These are phyloP conservation scores for Cucumis hystrix DNA, from an alignment of 306 rosid genomes.

Conservation along the genomic window DNA sequence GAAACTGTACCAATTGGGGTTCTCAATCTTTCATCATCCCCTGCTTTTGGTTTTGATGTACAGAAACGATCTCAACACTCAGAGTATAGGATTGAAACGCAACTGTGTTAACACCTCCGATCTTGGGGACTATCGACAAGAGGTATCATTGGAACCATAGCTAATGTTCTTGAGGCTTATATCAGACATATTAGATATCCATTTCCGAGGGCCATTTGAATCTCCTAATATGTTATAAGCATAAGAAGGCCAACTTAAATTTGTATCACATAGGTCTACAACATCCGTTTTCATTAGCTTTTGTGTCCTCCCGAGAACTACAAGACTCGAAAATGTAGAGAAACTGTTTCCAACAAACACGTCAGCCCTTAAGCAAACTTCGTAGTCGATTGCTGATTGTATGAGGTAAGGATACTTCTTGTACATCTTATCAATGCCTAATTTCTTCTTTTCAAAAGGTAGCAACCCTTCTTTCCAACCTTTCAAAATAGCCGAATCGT, in stretches of 20 bases:
- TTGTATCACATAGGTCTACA: conserved; percentile 24
- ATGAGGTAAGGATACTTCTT: conserved; percentile 67
- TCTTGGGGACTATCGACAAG: conserved; percentile 23
- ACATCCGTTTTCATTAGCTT: conserved; percentile 37
- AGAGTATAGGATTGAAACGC: not conserved
- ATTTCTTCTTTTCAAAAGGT: conserved; percentile 69
- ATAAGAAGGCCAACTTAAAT: conserved; percentile 68
- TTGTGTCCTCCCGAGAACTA: conserved; percentile 80
- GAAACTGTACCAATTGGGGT: not conserved
- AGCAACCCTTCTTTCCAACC: conserved; percentile 62
- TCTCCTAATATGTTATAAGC: conserved; percentile 61
- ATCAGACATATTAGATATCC: conserved; percentile 70
- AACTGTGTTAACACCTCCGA: not conserved
- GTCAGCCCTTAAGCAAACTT: conserved; percentile 71
- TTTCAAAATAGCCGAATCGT: conserved; percentile 42
- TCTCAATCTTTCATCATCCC: not conserved
- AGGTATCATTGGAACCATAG: conserved; percentile 58
- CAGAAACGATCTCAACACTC: not conserved
- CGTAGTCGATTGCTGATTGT: conserved; percentile 84
- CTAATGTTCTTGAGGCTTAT: conserved; percentile 56
- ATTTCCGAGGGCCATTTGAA: conserved; percentile 47
- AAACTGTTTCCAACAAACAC: conserved; percentile 86
- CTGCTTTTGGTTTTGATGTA: not conserved
- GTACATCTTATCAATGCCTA: conserved; percentile 48
- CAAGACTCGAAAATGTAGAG: conserved; percentile 82